phyloP scores from a whole-genome alignment of 495 filamentous ascomycete species.

The Penicillium steckii region DNA sequence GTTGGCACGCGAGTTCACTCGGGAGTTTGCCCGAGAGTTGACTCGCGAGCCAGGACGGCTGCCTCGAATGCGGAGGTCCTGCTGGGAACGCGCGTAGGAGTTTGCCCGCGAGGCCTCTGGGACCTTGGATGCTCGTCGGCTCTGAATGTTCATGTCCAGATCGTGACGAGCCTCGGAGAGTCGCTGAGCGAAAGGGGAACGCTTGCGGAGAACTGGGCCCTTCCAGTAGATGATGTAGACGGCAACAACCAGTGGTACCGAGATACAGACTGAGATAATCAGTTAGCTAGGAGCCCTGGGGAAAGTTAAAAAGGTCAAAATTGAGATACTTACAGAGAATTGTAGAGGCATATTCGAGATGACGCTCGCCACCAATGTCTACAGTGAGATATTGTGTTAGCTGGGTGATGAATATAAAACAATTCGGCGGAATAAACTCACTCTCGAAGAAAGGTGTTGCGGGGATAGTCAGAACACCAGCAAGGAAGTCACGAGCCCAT shows the following conservation, averaged over 20 bases:
- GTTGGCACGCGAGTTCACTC: constrained; percentile 30
- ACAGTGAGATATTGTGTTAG: constrained; percentile 6
- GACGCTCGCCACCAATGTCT: constrained; percentile 60
- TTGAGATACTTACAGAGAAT: constrained; percentile 55
- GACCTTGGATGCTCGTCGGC: constrained; percentile 40
- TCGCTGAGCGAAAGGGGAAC: constrained; percentile 72
- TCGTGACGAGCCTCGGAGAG: constrained; percentile 55
- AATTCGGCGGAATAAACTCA: constrained; percentile 27
- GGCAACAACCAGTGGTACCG: constrained; percentile 64
- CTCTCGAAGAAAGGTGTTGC: constrained; percentile 67
- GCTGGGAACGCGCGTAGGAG: constrained; percentile 49
- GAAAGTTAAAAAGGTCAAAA: not conserved
- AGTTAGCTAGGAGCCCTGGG: not conserved
- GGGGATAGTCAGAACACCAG: constrained; percentile 72
- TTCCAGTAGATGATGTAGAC: constrained; percentile 79
- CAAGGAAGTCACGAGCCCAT: constrained; percentile 77
- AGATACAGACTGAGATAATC: constrained; percentile 52
- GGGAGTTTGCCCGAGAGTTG: constrained; percentile 36
- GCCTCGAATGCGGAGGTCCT: constrained; percentile 48
- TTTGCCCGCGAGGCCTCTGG: constrained; percentile 40
- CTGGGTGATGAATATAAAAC: not conserved
- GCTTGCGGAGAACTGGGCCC: constrained; percentile 64
- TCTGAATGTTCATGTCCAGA: constrained; percentile 29
- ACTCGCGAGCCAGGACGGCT: constrained; percentile 40
- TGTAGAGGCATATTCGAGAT: constrained; percentile 67